A percentile compares a stretch with the other conserved stretches of the same genome.
These are phyloP conservation scores for Herpetospermum pedunculosum DNA, from an alignment of 306 rosid species.

Conservation along the genomic window DNA sequence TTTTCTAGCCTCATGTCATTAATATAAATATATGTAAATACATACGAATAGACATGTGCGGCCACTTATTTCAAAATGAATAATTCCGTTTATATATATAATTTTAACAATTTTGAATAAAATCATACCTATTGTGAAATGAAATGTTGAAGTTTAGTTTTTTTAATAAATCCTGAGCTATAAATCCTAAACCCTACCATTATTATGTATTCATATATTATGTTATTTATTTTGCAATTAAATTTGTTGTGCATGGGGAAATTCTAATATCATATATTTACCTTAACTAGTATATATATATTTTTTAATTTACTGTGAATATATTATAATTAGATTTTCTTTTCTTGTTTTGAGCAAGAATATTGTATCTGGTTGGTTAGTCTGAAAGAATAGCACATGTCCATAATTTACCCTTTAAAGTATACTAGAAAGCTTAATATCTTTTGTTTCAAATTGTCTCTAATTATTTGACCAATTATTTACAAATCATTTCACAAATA, in stretches of 20 bases:
- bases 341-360: neutral
- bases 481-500: neutral
- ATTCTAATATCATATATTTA: neutral
- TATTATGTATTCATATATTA: neutral
- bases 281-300: neutral
- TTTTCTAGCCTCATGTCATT: neutral
- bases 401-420: neutral
- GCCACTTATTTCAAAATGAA: neutral
- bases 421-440: neutral
- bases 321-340: no score
- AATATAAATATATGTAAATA: neutral
- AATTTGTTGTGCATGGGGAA: neutral
- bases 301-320: neutral
- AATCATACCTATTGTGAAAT: neutral
- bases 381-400: neutral
- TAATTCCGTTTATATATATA: neutral
- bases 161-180: neutral
- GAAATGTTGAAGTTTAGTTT: neutral
- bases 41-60: neutral
- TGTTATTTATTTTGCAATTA: neutral
- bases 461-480: neutral
- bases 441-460: neutral
- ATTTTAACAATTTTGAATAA: neutral
- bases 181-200: no score
- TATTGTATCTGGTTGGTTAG: neutral